Percentiles rank a stretch among this genome's conserved stretches.
Evolutionary conservation across 345 rosid genomes (phyloP).

Genomic region (Gossypioides kirkii): DNA sequence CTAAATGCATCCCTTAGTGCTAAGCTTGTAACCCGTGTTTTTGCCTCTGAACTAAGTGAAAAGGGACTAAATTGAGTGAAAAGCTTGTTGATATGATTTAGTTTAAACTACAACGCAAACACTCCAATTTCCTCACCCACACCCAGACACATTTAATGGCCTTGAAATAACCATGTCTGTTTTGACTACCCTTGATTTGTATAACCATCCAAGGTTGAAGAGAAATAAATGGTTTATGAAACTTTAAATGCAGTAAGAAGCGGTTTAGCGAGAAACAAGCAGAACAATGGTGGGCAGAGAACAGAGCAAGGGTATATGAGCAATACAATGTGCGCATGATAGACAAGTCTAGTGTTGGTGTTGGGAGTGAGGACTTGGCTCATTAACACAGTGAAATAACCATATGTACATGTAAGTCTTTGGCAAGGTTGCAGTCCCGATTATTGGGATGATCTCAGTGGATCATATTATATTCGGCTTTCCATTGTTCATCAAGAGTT

Average conservation of each 20-base stretch:
- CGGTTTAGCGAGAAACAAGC: conserved; percentile 94
- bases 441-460: conserved; percentile 23
- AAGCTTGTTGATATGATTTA: background rate
- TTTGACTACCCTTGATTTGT: background rate
- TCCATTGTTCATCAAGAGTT: conserved; percentile 11
- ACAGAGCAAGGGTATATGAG: conserved; percentile 79
- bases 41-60: background rate
- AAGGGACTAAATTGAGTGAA: background rate
- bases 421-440: conserved; percentile 24
- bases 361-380: conserved; percentile 69
- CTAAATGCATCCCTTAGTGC: background rate
- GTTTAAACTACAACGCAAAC: background rate
- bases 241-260: conserved; percentile 65
- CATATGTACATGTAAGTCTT: conserved; percentile 30
- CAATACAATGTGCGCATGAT: conserved; percentile 78
- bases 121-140: background rate
- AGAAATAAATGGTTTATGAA: conserved; percentile 1
- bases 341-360: conserved; percentile 78
- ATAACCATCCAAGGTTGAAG: conserved; percentile 8
- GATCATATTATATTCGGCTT: conserved; percentile 15
- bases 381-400: conserved; percentile 29
- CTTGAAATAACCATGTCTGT: background rate
- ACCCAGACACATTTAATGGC: background rate
- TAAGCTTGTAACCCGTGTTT: background rate
- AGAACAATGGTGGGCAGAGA: conserved; percentile 96